These are phyloP conservation scores for Cyclotella sp. DNA, from an alignment of 108 stramenopile species.

Conservation along the genomic window DNA sequence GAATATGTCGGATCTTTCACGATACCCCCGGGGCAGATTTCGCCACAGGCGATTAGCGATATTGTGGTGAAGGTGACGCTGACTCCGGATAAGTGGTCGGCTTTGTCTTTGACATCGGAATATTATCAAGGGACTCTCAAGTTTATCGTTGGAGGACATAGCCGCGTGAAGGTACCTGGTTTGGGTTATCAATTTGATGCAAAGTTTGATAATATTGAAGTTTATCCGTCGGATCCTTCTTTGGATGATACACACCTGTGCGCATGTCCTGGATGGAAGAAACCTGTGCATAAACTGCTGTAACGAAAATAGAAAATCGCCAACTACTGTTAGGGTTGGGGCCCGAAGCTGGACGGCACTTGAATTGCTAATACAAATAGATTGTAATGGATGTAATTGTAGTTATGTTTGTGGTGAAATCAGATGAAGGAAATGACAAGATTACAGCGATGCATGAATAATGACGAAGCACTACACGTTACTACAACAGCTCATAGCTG, in stretches of 20 bases:
- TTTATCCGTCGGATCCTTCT: slow-evolving; percentile 67
- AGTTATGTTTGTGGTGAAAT: no score
- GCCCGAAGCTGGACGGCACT: no score
- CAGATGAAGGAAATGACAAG: no score
- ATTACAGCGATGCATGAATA: no score
- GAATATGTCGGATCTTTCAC: slow-evolving; percentile 75
- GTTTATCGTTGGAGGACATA: slow-evolving; percentile 53
- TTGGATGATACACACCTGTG: slow-evolving; percentile 76
- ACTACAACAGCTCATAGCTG: no score
- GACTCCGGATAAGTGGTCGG: slow-evolving; percentile 75
- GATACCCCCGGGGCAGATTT: slow-evolving; percentile 64
- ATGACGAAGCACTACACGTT: no score
- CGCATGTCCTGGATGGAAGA: slow-evolving; percentile 74
- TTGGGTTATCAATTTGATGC: slow-evolving; percentile 60
- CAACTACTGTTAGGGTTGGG: no score
- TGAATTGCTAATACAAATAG: no score
- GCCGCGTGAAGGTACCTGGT: slow-evolving; percentile 50
- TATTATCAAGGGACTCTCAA: slow-evolving; percentile 73
- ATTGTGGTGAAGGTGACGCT: slow-evolving; percentile 77
- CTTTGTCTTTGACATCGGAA: slow-evolving; percentile 70
- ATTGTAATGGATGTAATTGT: no score
- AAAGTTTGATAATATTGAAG: slow-evolving; percentile 57
- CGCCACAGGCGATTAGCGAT: slow-evolving; percentile 79
- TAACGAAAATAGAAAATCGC: no score
- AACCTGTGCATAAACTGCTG: no score